Evolutionary conservation across 2,329 filamentous ascomycete genomes (phyloP).

Genomic region (Sclerotinia spermophila): DNA sequence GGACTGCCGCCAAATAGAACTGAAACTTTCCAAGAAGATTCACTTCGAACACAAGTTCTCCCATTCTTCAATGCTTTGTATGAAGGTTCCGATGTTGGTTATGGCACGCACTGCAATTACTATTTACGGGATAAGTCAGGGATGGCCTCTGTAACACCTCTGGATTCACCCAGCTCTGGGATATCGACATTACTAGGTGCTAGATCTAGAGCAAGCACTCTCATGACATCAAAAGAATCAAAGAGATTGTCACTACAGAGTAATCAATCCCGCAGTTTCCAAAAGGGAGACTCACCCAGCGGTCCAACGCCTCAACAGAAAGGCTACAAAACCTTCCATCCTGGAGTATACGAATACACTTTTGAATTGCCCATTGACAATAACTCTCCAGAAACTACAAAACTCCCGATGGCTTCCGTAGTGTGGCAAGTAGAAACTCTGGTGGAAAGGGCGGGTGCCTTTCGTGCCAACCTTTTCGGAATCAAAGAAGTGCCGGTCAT

Average conservation of each 20-base stretch:
- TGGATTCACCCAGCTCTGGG: slow-evolving; percentile 25
- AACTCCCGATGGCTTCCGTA: slow-evolving; percentile 66
- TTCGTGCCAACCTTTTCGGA: slow-evolving; percentile 65
- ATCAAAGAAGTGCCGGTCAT: slow-evolving; percentile 65
- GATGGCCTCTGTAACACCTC: slow-evolving; percentile 32
- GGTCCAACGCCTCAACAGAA: slow-evolving; percentile 57
- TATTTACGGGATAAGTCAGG: slow-evolving; percentile 36
- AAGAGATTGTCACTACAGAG: slow-evolving; percentile 62
- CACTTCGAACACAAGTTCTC: slow-evolving; percentile 80
- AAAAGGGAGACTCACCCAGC: slow-evolving; percentile 56
- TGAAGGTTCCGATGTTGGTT: slow-evolving; percentile 54
- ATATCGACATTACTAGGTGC: slow-evolving; percentile 27
- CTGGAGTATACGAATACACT: slow-evolving; percentile 44
- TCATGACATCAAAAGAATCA: slow-evolving; percentile 29
- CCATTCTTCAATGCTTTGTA: slow-evolving; percentile 85
- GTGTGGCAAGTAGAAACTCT: slow-evolving; percentile 67
- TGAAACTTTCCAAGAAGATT: slow-evolving; percentile 79
- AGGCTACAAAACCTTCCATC: slow-evolving; percentile 66
- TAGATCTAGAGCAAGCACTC: slow-evolving; percentile 30
- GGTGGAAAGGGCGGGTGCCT: slow-evolving; percentile 66
- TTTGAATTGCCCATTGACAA: slow-evolving; percentile 84
- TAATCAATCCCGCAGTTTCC: slow-evolving; percentile 65
- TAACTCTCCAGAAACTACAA: slow-evolving; percentile 67
- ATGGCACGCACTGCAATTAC: slow-evolving; percentile 61
- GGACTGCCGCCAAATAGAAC: slow-evolving; percentile 84